These are phyloP conservation scores for Penicillium sp. DNA, from an alignment of 2,329 filamentous ascomycete species.

Conservation along the genomic window DNA sequence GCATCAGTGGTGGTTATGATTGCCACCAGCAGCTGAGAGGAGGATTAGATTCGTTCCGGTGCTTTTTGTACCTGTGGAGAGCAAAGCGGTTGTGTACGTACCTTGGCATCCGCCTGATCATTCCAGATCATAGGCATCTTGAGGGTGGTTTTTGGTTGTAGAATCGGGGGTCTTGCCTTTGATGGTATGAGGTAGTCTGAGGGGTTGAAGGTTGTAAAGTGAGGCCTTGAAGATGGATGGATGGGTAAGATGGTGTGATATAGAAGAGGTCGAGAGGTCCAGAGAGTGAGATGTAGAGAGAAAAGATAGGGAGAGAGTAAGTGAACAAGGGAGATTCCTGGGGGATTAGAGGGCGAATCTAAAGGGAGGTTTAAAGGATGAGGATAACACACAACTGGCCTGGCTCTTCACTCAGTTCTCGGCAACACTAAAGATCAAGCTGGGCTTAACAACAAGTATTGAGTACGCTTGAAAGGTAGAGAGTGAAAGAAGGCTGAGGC, in stretches of 20 bases:
- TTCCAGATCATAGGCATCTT: conserved; percentile 38
- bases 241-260: background rate
- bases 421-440: background rate
- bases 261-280: too few relatives aligned
- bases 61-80: background rate
- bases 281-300: background rate
- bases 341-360: too few relatives aligned
- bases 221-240: background rate
- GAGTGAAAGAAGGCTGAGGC: background rate
- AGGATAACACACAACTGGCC: too few relatives aligned
- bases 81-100: conserved; percentile 18
- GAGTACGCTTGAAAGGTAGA: background rate
- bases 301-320: background rate
- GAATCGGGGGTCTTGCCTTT: background rate
- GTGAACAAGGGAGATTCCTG: background rate
- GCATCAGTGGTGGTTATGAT: conserved; percentile 24
- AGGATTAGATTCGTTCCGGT: background rate
- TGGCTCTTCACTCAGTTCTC: too few relatives aligned
- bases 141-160: background rate
- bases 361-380: too few relatives aligned
- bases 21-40: conserved; percentile 28
- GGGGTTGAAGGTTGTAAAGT: background rate
- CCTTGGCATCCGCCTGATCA: conserved; percentile 33
- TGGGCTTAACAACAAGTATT: background rate
- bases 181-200: background rate